Evolutionary conservation across 192 early-diverging fungal genomes (phyloP).

Genomic region (Mortierella antarctica): DNA sequence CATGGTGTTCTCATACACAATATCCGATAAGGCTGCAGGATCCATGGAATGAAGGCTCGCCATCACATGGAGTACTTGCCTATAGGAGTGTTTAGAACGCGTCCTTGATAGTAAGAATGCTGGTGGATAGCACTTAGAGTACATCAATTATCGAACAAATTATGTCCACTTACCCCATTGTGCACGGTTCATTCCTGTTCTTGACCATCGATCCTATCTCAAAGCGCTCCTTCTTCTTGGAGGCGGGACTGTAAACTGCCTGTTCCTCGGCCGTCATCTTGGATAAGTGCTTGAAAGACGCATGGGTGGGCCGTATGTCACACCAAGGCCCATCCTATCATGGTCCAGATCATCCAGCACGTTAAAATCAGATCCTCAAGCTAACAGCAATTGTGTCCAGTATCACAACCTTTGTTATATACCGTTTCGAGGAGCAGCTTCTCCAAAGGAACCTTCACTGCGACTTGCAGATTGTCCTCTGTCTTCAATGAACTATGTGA

Average conservation of each 20-base stretch:
- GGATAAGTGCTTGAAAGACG: conserved; percentile 71
- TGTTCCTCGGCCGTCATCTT: conserved; percentile 33
- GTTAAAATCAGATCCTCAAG: too few relatives aligned
- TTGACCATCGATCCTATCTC: conserved; percentile 77
- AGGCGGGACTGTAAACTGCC: conserved; percentile 52
- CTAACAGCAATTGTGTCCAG: too few relatives aligned
- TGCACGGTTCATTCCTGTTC: conserved; percentile 87
- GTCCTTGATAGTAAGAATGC: too few relatives aligned
- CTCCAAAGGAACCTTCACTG: conserved; percentile 78
- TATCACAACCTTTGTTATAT: too few relatives aligned
- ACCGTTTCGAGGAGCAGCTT: conserved; percentile 89
- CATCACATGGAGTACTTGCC: conserved; percentile 76
- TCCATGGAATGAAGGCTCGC: conserved; percentile 68
- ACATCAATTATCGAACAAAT: background rate
- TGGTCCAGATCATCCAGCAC: too few relatives aligned
- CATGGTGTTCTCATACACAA: conserved; percentile 74
- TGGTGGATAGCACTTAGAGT: background rate
- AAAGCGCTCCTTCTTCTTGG: conserved; percentile 85
- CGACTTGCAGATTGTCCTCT: conserved; percentile 82
- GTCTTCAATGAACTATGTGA: conserved; percentile 79
- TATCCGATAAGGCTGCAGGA: conserved; percentile 64
- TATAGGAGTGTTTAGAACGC: conserved; percentile 14
- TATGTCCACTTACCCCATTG: conserved; percentile 60
- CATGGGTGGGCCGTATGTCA: conserved; percentile 89
- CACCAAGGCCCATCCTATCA: conserved; percentile 87